phyloP scores from a whole-genome alignment of 345 rosid species.

The Passiflora organensis region DNA sequence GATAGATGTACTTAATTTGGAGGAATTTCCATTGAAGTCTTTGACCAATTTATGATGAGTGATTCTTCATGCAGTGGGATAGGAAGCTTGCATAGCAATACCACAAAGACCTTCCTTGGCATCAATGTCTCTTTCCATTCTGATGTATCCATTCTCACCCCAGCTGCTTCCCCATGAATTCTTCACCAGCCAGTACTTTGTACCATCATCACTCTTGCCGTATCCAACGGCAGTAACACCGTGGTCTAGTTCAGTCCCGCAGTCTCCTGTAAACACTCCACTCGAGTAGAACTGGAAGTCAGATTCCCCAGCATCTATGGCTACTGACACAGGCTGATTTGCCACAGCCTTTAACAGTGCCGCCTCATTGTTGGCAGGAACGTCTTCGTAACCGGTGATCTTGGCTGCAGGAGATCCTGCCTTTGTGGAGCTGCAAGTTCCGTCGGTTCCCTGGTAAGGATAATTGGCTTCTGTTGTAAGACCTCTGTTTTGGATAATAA shows the following conservation, averaged over 20 bases:
- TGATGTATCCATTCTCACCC: slow-evolving; percentile 22
- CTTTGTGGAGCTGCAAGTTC: slow-evolving; percentile 1
- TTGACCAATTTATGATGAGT: too few species aligned
- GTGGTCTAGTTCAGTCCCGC: slow-evolving; percentile 17
- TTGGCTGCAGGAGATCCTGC: slow-evolving; percentile 2
- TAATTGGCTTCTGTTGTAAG: slow-evolving; percentile 25
- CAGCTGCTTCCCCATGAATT: slow-evolving; percentile 24
- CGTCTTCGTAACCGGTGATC: slow-evolving; percentile 12
- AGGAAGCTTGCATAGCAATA: slow-evolving; percentile 24
- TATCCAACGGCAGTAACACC: slow-evolving; percentile 23
- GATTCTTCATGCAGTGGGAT: slow-evolving; percentile 23
- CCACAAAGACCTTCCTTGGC: slow-evolving; percentile 21
- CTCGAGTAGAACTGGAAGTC: slow-evolving; percentile 19
- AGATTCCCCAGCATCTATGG: slow-evolving; percentile 20
- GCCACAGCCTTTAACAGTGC: slow-evolving; percentile 19
- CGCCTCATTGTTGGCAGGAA: slow-evolving; percentile 15
- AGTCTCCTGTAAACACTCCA: slow-evolving; percentile 18
- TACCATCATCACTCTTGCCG: slow-evolving; percentile 9
- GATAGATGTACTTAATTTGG: too few species aligned
- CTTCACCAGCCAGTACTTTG: slow-evolving; percentile 22
- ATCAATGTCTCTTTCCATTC: slow-evolving; percentile 14
- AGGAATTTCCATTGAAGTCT: too few species aligned
- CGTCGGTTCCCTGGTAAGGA: slow-evolving; percentile 18
- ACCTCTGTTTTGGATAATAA: slow-evolving; percentile 25
- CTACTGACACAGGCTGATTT: slow-evolving; percentile 22